Base-by-base conservation (phyloP, 805 yeast genomes). In the Zygosaccharomyces siamensis region DNA sequence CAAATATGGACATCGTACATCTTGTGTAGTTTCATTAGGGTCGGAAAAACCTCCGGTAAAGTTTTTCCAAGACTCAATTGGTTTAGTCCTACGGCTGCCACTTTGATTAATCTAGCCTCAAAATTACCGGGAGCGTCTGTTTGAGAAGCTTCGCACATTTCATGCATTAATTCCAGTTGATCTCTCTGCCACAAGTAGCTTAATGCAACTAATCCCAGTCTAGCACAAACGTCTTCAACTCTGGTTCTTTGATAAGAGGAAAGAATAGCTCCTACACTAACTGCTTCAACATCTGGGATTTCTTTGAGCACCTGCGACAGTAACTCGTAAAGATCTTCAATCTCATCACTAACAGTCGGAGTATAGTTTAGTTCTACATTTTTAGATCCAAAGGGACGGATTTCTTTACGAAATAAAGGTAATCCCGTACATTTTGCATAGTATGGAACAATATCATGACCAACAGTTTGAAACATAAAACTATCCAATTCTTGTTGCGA, bases 401-500 rank as follows among this genome's bases (percentile, higher is more conserved):
- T 88, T 11, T 74, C 72, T 5, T 77, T 79, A 44, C 96, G 70
- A 60, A 83, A 89, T 63, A 93, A 68, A 0, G 99, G 98, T 1
- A 86, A 80, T 6, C 81, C 90, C 37, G 86, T 70, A 59, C 96
- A 86, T 51, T 82, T 74, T 2, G 77, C 70, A 60, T 90, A 88
- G 46, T 71, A 66, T 0, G 78, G 75, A 2, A 93, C 73, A 3
- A 86, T 79, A 53, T 85, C 87, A 65, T 86, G 93, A 0, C 99
- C 99, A 6, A 93, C 98, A 0, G 99, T 93, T 68, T 93, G 99
- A 67, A 87, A 93, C 99, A 93, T 93, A 62, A 84, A 92, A 46
- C 96, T 87, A 64, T 93, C 97, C 46, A 93, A 70, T 65, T 93
- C 99, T 56, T 81, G 84, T 23, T 68, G 62, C 4, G 56, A 43